Evolutionary conservation across 164 flowering plant species (phyloP), one percentile per base, ranked within the genome.

Genomic region (Pachysandra terminalis): DNA sequence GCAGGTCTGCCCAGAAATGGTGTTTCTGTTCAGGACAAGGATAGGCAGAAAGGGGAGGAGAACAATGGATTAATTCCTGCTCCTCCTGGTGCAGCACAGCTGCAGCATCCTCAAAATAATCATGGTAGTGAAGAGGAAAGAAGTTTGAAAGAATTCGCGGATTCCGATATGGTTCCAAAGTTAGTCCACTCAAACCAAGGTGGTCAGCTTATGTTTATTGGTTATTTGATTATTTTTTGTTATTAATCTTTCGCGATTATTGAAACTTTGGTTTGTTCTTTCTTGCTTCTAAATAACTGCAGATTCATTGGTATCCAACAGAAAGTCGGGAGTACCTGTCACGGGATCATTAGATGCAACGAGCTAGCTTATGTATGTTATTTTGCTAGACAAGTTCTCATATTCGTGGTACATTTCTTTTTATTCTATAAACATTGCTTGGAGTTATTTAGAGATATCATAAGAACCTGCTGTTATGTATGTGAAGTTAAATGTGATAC

Each of bases 221-320:
- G 7, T 32, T 3, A 32, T 32, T 32, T 32, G 37, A 32, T 32
- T 45, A 3, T 45, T 45, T 45, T 15, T 15, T 45, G 15, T 1
- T 45, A 45, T 5, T 12, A 45, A 1, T 45, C 15, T 45, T 45
- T 5, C 51, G 2, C 51, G 10, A 12, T 10, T 5, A 45, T 15
- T 15, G 10, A 12, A 45, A 12, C 17, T 45, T 10, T 45, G 51
- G 14, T 45, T 10, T 45, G 16, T 45, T 5, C 10, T 45, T 45
- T 1, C 17, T 45, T 40, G 10, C 10, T 10, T 10, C 4, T 45
- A 13, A 45, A 60, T 58, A 0, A 63, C 22, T 37, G 61, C 68
- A 56, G 68, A 66, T 56, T 15, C 52, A 37, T 32, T 66, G 51
- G 61, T 8, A 51, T 37, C 68, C 3, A 40, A 37, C 27, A 58